Evolutionary conservation across 2,329 filamentous ascomycete species (phyloP), one percentile per base, ranked within the genome.

Genomic region (Epicoccum sorghinum): DNA sequence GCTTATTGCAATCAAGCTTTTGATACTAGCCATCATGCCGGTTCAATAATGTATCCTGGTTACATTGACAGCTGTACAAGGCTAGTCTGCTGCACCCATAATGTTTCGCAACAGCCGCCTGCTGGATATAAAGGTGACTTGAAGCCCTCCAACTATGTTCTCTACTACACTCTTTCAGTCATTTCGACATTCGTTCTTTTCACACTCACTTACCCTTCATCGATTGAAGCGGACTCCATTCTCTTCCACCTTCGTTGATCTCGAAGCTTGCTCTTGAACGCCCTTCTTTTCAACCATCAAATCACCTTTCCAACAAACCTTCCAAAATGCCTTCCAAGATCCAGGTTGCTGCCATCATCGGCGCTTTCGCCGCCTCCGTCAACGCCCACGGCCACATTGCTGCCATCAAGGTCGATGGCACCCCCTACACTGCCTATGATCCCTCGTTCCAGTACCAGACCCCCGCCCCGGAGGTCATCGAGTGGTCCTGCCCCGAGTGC

Each of bases 401-500:
- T 10, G 73, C 73, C 47, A 72, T 80, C 50, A 73, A 78, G 29
- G 76, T 79, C 46, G 78, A 79, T 56, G 80, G 80, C 47, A 68
- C 69, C 4, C 76, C 75, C 53, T 82, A 79, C 67, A 62, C 71
- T 40, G 75, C 77, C 58, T 76, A 78, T 72, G 61, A 75, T 70
- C 72, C 75, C 18, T 72, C 61, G 24, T 74, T 74, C 59, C 70
- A 76, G 52, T 77, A 71, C 65, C 58, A 66, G 47, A 59, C 51
- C 53, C 59, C 69, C 14, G 36, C 72, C 43, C 72, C 74, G 7
- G 60, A 68, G 44, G 71, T 76, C 65, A 79, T 83, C 45, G 84
- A 79, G 42, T 88, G 86, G 85, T 77, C 77, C 13, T 80, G 79
- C 40, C 69, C 76, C 5, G 78, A 78, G 43, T 77, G 79, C 33